Base-by-base conservation (phyloP, 345 rosid genomes). In the Clausena lansium region DNA sequence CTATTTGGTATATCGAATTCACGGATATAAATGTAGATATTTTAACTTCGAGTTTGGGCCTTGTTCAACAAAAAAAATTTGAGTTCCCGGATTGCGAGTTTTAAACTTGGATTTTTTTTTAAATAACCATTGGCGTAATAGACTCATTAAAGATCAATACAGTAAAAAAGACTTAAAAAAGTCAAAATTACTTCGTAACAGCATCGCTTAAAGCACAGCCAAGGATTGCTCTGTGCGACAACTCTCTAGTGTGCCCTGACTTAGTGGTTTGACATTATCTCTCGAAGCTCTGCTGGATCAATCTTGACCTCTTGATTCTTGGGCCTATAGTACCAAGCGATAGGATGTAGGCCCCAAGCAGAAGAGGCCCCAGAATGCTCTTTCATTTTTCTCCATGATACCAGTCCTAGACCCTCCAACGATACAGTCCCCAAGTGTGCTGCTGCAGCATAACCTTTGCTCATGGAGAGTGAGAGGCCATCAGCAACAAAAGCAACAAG, bases 251-350 rank as follows among this genome's bases (percentile, higher is more conserved):
- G 74, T 2, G 79, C 32, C 68, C 70, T 88, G 25, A 80, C 76
- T 77, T 81, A 89, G 80, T 79, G 86, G 73, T 80, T 89, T 75
- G 88, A 65, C 50, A 93, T 81, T 91, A 88, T 81, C 61, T 88
- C 88, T 15, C 98, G 76, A 7, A 91, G 95, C 75, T 89, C 93
- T 7, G 79, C 93, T 30, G 90, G 83, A 59, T 92, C 94, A 62
- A 91, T 85, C 90, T 89, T 87, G 5, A 32, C 84, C 67, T 82
- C 85, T 72, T 81, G 64, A 52, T 90, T 89, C 7, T 74, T 78
- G 2, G 98, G 98, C 78, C 92, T 88, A 73, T 93, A 93, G 65
- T 86, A 88, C 10, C 96, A 93, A 0, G 94, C 90, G 35, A 88
- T 81, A 7, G 98, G 96, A 75, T 91, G 93, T 2, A 91, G 92